Evolutionary conservation across 2,329 filamentous ascomycete species (phyloP).

Genomic region (Fusarium heterosporum): DNA sequence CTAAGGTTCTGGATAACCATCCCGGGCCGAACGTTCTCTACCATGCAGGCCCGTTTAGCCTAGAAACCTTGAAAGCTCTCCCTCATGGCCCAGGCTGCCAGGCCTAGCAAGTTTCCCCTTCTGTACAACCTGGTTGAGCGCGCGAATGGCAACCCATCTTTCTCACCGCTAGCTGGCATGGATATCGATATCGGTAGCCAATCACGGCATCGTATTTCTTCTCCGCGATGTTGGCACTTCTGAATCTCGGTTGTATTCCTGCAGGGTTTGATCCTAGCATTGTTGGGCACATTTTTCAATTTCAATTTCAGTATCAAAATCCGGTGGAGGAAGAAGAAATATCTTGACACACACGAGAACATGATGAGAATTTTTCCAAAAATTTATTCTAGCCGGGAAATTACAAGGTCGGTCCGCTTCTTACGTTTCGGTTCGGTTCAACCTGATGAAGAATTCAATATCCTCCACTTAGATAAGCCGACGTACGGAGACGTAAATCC

Average conservation of each 20-base stretch:
- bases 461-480: slow-evolving; percentile 16
- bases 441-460: slow-evolving; percentile 13
- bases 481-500: slow-evolving; percentile 13
- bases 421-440: not conserved
- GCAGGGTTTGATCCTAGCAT: slow-evolving; percentile 27
- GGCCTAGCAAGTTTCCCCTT: slow-evolving; percentile 26
- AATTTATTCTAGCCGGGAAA: not conserved
- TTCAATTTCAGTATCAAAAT: slow-evolving; percentile 37
- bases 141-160: slow-evolving; percentile 23
- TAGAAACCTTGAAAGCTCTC: slow-evolving; percentile 20
- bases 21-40: slow-evolving; percentile 21
- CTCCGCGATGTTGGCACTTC: slow-evolving; percentile 32
- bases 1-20: slow-evolving; percentile 6
- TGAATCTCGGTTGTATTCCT: slow-evolving; percentile 28
- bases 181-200: slow-evolving; percentile 36
- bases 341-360: slow-evolving; percentile 1
- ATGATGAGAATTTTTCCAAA: not conserved
- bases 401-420: not conserved
- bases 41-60: slow-evolving; percentile 36
- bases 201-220: slow-evolving; percentile 27
- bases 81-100: not conserved
- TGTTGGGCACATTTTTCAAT: slow-evolving; percentile 21
- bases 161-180: slow-evolving; percentile 39
- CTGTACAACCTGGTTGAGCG: slow-evolving; percentile 28
- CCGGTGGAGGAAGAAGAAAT: slow-evolving; percentile 28